Conservation (phyloP, 768 basidiomycete species). For the Coprinopsis strossmayeri region DNA sequence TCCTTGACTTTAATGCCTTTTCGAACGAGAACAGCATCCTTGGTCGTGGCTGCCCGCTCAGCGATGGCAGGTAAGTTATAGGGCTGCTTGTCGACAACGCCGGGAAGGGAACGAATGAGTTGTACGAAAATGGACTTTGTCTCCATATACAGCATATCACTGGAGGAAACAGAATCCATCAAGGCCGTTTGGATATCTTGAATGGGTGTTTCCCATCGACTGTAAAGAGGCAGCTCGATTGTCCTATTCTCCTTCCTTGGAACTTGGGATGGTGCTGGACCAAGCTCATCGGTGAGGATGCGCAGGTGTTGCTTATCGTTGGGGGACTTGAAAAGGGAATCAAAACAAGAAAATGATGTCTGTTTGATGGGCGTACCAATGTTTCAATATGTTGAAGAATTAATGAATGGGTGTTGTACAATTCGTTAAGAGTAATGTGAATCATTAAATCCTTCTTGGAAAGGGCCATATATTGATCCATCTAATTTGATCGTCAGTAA, state of each 20-base stretch:
- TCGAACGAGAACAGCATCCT: conserved; percentile 91
- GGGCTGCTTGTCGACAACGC: conserved; percentile 76
- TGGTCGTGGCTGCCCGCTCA: conserved; percentile 94
- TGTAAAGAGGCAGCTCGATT: conserved; percentile 87
- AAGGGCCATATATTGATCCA: conserved; percentile 99
- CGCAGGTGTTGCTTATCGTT: conserved; percentile 98
- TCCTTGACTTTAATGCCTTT: conserved; percentile 99
- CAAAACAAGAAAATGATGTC: too few relatives aligned
- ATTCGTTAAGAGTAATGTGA: conserved; percentile 96
- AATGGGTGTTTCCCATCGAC: conserved; percentile 98
- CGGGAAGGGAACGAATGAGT: conserved; percentile 90
- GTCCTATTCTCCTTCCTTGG: conserved; percentile 97
- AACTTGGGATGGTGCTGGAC: conserved; percentile 88
- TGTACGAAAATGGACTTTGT: conserved; percentile 99
- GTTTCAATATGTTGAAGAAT: conserved; percentile 93
- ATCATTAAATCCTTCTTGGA: conserved; percentile 99
- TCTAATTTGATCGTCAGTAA: conserved; percentile 40
- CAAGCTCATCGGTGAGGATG: conserved; percentile 94
- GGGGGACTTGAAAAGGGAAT: too few relatives aligned
- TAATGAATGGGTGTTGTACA: conserved; percentile 97
- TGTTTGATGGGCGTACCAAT: conserved; percentile 63
- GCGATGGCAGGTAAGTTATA: conserved; percentile 86
- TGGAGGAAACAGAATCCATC: conserved; percentile 95
- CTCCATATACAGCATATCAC: conserved; percentile 99
- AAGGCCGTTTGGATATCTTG: conserved; percentile 96